These are phyloP conservation scores for Leccinum imitatum DNA, from an alignment of 768 basidiomycete genomes.

Conservation along the genomic window DNA sequence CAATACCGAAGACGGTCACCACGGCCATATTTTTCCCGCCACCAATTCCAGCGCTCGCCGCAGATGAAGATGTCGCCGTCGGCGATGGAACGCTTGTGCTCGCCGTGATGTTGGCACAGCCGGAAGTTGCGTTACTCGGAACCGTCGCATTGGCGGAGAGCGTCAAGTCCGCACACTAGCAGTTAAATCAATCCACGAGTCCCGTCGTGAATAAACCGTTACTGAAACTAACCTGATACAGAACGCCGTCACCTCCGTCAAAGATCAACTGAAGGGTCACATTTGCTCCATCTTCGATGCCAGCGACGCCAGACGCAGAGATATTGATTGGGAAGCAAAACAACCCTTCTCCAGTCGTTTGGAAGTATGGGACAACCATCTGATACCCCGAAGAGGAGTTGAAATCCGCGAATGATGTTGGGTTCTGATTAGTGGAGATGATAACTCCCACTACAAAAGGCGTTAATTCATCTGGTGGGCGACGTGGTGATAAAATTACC, in stretches of 20 bases:
- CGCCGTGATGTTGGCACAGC: constrained; percentile 36
- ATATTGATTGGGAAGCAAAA: constrained; percentile 72
- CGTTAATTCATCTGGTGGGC: neutral
- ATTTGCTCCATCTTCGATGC: constrained; percentile 60
- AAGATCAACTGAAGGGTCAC: constrained; percentile 72
- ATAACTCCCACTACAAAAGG: constrained; percentile 45
- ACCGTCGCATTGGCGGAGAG: constrained; percentile 54
- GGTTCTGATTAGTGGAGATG: constrained; percentile 56
- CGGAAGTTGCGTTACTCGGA: constrained; percentile 39
- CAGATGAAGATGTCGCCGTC: constrained; percentile 11
- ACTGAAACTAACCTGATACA: constrained; percentile 57
- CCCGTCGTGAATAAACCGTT: neutral
- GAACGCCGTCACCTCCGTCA: constrained; percentile 66
- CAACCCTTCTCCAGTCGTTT: constrained; percentile 53
- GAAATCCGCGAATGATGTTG: constrained; percentile 67
- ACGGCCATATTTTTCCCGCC: constrained; percentile 14
- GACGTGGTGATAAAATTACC: constrained; percentile 34
- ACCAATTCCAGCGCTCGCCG: constrained; percentile 8
- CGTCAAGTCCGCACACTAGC: constrained; percentile 78
- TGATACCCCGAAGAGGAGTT: constrained; percentile 38
- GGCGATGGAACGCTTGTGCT: constrained; percentile 12
- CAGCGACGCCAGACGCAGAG: constrained; percentile 44
- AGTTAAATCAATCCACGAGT: neutral
- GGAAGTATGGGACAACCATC: constrained; percentile 47
- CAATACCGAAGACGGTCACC: constrained; percentile 9